These are phyloP conservation scores for Borovskyia barvae DNA, from an alignment of 208 protist genomes.

Conservation along the genomic window DNA sequence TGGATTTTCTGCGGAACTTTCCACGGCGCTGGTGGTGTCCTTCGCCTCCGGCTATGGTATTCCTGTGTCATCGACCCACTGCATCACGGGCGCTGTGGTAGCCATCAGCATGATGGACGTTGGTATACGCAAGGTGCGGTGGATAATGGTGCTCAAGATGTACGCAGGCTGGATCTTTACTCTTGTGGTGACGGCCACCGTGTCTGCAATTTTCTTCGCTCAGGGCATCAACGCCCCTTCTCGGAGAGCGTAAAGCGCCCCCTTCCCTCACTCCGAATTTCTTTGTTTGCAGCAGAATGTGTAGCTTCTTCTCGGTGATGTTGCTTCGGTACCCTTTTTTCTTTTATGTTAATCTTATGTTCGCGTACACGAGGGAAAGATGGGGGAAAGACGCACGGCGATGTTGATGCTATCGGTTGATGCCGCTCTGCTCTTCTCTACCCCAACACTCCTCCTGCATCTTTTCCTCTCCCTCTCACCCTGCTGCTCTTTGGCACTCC, in stretches of 20 bases:
- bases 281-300: too few relatives aligned
- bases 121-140: conserved; percentile 52
- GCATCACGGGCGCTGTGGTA: conserved; percentile 86
- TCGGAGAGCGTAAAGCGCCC: too few relatives aligned
- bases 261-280: background rate
- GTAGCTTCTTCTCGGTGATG: too few relatives aligned
- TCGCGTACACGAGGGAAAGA: too few relatives aligned
- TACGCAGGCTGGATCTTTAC: conserved; percentile 73
- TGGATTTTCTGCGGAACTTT: conserved; percentile 75
- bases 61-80: conserved; percentile 90
- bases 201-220: conserved; percentile 75
- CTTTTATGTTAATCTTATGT: background rate
- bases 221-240: conserved; percentile 70
- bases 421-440: background rate
- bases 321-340: too few relatives aligned
- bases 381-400: too few relatives aligned
- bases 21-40: conserved; percentile 71
- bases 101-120: conserved; percentile 79
- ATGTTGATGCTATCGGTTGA: too few relatives aligned
- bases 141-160: conserved; percentile 77
- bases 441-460: background rate
- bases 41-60: conserved; percentile 75
- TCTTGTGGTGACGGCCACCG: conserved; percentile 44
- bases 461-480: background rate
- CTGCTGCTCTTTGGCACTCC: background rate